phyloP scores from a whole-genome alignment of 2,329 filamentous ascomycete species.

The Fusarium dlaminii region DNA sequence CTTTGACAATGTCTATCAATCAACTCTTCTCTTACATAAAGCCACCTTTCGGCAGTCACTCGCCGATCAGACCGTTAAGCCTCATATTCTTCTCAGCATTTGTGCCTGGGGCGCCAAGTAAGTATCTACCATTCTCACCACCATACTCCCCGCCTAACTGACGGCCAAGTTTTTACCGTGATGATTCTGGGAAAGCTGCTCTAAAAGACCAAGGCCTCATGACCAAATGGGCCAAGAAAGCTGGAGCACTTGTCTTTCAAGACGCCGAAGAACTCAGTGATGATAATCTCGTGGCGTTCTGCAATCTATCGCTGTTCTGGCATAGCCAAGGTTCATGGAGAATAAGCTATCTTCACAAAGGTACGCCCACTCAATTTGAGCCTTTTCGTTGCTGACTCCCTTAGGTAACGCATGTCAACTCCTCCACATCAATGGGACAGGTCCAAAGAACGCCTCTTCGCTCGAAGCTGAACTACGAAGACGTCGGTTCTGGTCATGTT shows the following conservation, averaged over 20 bases:
- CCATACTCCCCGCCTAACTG: fast-evolving
- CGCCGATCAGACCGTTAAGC: neutral
- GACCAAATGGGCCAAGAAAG: slow-evolving; percentile 23
- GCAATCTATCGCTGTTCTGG: slow-evolving; percentile 34
- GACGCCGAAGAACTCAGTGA: slow-evolving; percentile 13
- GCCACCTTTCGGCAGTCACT: neutral
- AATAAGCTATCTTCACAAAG: slow-evolving; percentile 34
- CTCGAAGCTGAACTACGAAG: neutral
- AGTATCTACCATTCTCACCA: neutral
- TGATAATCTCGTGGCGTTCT: slow-evolving; percentile 30
- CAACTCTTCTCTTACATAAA: slow-evolving; percentile 15
- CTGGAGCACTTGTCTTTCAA: slow-evolving; percentile 17
- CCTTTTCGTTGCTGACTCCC: fast-evolving
- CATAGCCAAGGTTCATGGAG: slow-evolving; percentile 36
- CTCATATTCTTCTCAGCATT: slow-evolving; percentile 22
- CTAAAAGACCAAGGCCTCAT: slow-evolving; percentile 1
- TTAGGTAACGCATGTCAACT: slow-evolving; percentile 33
- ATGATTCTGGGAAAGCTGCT: fast-evolving
- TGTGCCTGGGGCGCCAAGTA: slow-evolving; percentile 38
- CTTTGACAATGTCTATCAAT: slow-evolving; percentile 32
- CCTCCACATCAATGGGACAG: slow-evolving; percentile 17
- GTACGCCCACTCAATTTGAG: fast-evolving
- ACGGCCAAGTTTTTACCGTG: slow-evolving; percentile 23
- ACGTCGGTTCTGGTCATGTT: neutral
- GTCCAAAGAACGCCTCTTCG: fast-evolving